phyloP scores from a whole-genome alignment of 768 basidiomycete genomes.

The Chalciporus pseudorubinellus region DNA sequence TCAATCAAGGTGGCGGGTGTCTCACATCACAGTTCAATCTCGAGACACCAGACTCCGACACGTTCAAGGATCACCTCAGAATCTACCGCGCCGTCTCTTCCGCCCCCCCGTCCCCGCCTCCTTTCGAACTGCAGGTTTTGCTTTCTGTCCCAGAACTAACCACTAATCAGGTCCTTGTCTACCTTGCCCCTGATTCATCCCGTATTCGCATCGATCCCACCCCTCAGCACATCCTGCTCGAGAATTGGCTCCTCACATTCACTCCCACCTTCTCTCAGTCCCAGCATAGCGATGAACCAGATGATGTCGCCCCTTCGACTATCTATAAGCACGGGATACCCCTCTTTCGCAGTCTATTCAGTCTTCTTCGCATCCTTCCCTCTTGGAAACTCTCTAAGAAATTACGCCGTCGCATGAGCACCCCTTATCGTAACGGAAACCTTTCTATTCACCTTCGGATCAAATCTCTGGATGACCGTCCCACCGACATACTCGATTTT shows the following conservation, averaged over 20 bases:
- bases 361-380: constrained; percentile 69
- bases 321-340: constrained; percentile 86
- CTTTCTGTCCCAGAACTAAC: constrained; percentile 66
- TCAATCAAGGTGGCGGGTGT: not conserved
- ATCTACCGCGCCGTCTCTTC: constrained; percentile 54
- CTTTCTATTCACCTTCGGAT: constrained; percentile 51
- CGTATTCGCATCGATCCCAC: constrained; percentile 67
- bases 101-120: constrained; percentile 31
- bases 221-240: constrained; percentile 67
- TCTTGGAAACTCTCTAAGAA: constrained; percentile 72
- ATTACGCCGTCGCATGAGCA: constrained; percentile 43
- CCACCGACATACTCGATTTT: constrained; percentile 34
- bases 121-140: constrained; percentile 68
- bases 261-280: constrained; percentile 19
- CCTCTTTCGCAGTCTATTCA: constrained; percentile 71
- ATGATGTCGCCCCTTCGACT: constrained; percentile 64
- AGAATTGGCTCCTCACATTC: constrained; percentile 63
- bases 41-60: constrained; percentile 71
- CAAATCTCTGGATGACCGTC: constrained; percentile 33
- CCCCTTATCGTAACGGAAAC: constrained; percentile 39
- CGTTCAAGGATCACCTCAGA: constrained; percentile 59
- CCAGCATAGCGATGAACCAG: constrained; percentile 24
- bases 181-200: constrained; percentile 55
- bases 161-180: constrained; percentile 71
- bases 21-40: constrained; percentile 67